A percentile compares a stretch with the other conserved stretches of the same genome.
phyloP scores from a whole-genome alignment of 306 rosid genomes.

The Lupinus albus region DNA sequence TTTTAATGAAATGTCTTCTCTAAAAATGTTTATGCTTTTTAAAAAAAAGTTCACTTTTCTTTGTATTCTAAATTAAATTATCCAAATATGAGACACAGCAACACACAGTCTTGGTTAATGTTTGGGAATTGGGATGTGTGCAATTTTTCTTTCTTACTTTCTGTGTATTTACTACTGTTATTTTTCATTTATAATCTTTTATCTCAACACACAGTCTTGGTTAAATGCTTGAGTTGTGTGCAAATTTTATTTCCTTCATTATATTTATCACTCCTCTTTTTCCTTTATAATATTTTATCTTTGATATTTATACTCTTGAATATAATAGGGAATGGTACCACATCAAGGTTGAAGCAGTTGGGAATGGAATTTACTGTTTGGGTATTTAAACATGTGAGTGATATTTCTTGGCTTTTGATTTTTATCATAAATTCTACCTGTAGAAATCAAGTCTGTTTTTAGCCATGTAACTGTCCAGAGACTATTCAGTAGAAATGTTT shows the following conservation, averaged over 20 bases:
- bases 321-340: constrained; percentile 73
- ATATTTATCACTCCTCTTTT: constrained; percentile 14
- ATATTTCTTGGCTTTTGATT: constrained; percentile 39
- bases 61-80: constrained; percentile 21
- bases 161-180: constrained; percentile 1
- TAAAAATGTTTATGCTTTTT: constrained; percentile 1
- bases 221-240: constrained; percentile 31
- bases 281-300: not conserved
- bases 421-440: constrained; percentile 4
- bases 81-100: constrained; percentile 5
- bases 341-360: constrained; percentile 87
- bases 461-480: not conserved
- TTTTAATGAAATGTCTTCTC: not conserved
- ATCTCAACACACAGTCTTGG: not conserved
- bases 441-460: constrained; percentile 15
- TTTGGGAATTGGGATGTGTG: constrained; percentile 29
- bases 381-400: constrained; percentile 96
- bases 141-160: constrained; percentile 10
- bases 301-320: constrained; percentile 40
- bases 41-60: constrained; percentile 8
- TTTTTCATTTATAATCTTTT: constrained; percentile 17
- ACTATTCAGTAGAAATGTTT: constrained; percentile 11
- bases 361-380: constrained; percentile 99
- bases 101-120: constrained; percentile 18
- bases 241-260: constrained; percentile 11